phyloP scores from a whole-genome alignment of 2,329 filamentous ascomycete species.

The Penicillium decumbens region DNA sequence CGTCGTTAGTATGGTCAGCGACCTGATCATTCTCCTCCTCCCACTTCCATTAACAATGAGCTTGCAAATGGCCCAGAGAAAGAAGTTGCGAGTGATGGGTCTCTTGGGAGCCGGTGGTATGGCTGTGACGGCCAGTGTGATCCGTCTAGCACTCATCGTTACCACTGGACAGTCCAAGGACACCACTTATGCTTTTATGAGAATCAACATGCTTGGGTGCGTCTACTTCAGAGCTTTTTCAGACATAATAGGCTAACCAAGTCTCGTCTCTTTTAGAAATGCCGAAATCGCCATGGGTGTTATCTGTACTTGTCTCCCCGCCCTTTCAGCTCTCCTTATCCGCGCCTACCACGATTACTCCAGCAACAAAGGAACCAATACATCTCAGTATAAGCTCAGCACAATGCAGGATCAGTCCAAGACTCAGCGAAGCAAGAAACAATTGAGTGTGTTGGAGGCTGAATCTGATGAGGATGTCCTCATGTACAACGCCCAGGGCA shows the following conservation, averaged over 20 bases:
- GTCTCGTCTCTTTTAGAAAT: slow-evolving; percentile 28
- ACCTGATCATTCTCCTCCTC: slow-evolving; percentile 51
- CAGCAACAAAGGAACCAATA: slow-evolving; percentile 18
- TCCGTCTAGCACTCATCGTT: slow-evolving; percentile 26
- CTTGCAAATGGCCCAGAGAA: slow-evolving; percentile 45
- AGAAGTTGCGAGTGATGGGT: slow-evolving; percentile 45
- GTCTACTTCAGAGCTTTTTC: slow-evolving; percentile 25
- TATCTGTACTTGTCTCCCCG: slow-evolving; percentile 40
- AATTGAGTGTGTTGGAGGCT: slow-evolving; percentile 15
- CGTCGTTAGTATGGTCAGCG: slow-evolving; percentile 56
- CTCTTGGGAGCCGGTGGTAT: slow-evolving; percentile 49
- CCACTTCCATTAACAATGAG: slow-evolving; percentile 47
- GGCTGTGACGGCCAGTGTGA: slow-evolving; percentile 27
- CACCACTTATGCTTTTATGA: slow-evolving; percentile 26
- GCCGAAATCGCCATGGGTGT: slow-evolving; percentile 41
- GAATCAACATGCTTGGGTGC: slow-evolving; percentile 31
- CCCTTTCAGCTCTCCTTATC: slow-evolving; percentile 34
- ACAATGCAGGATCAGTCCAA: slow-evolving; percentile 15
- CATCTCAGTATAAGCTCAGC: slow-evolving; percentile 23
- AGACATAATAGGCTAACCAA: slow-evolving; percentile 28
- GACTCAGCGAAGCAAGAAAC: slow-evolving; percentile 12
- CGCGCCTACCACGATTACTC: slow-evolving; percentile 33
- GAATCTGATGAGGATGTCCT: slow-evolving; percentile 27
- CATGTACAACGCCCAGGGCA: slow-evolving; percentile 24
- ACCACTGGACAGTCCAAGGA: slow-evolving; percentile 23